A percentile compares a stretch with the other conserved stretches of the same genome.
Evolutionary conservation across 768 basidiomycete genomes (phyloP).

Genomic region (Obba rivulosa): DNA sequence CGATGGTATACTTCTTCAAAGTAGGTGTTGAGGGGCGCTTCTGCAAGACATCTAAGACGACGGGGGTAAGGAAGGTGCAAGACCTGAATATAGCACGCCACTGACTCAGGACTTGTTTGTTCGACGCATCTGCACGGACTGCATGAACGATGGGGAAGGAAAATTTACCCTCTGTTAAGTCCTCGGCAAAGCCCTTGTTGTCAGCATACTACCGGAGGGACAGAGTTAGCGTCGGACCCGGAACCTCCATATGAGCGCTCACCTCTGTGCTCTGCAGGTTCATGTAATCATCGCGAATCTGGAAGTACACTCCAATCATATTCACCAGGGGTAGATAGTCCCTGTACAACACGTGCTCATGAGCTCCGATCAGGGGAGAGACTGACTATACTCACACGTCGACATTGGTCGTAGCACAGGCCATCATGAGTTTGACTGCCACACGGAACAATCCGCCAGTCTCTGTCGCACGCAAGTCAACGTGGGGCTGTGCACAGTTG

Average conservation of each 20-base stretch:
- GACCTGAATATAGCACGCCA: conserved; percentile 7
- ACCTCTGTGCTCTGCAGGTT: conserved; percentile 87
- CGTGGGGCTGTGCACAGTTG: background rate
- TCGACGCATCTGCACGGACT: conserved; percentile 70
- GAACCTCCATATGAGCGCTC: conserved; percentile 8
- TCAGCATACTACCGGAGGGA: conserved; percentile 61
- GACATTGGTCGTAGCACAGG: conserved; percentile 59
- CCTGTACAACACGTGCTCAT: conserved; percentile 30
- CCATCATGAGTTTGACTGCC: conserved; percentile 96
- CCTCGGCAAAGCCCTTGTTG: conserved; percentile 89
- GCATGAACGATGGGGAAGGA: conserved; percentile 94
- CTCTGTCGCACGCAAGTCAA: conserved; percentile 42
- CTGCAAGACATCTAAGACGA: conserved; percentile 73
- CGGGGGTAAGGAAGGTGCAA: background rate
- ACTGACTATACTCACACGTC: conserved; percentile 42
- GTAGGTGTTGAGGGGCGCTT: conserved; percentile 80
- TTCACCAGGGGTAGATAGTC: conserved; percentile 93
- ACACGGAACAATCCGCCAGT: conserved; percentile 92
- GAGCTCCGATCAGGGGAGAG: background rate
- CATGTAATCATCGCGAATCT: conserved; percentile 97
- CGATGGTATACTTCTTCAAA: conserved; percentile 73
- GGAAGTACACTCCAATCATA: conserved; percentile 90
- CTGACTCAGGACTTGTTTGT: conserved; percentile 81
- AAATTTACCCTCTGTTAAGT: conserved; percentile 95
- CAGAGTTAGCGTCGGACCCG: background rate